phyloP scores from a whole-genome alignment of 78 protist species.

The Chrysochromulina tobinii region DNA sequence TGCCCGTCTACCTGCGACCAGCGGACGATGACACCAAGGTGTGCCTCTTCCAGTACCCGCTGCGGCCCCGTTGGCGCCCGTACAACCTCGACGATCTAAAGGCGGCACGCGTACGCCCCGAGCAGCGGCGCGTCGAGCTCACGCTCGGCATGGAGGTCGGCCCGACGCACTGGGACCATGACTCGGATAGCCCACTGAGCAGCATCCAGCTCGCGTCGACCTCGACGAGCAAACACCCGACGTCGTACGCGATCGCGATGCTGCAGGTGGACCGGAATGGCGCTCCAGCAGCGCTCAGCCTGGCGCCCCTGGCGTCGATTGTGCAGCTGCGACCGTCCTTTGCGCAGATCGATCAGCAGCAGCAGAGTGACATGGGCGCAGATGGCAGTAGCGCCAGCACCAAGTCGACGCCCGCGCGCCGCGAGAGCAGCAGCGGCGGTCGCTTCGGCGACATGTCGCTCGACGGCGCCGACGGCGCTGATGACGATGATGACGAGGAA shows the following conservation, averaged over 20 bases:
- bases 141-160: not conserved
- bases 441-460: too few species aligned
- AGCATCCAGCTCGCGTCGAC: not conserved
- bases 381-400: too few species aligned
- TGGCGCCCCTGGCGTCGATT: not conserved
- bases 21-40: not conserved
- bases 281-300: not conserved
- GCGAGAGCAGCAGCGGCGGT: too few species aligned
- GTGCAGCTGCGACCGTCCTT: not conserved
- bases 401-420: too few species aligned
- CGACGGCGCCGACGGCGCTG: too few species aligned
- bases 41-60: conserved; percentile 3
- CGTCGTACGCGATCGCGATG: not conserved
- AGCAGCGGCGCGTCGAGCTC: not conserved
- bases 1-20: not conserved
- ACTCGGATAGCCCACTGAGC: not conserved
- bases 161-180: not conserved
- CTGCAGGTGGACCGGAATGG: not conserved
- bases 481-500: too few species aligned
- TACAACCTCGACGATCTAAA: not conserved
- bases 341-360: not conserved
- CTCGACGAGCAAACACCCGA: not conserved
- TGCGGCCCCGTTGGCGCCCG: conserved; percentile 5
- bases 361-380: too few species aligned
- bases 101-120: not conserved